Conservation (phyloP, 1,284 basidiomycete species). For the Pyrrhoderma lamaoense region DNA sequence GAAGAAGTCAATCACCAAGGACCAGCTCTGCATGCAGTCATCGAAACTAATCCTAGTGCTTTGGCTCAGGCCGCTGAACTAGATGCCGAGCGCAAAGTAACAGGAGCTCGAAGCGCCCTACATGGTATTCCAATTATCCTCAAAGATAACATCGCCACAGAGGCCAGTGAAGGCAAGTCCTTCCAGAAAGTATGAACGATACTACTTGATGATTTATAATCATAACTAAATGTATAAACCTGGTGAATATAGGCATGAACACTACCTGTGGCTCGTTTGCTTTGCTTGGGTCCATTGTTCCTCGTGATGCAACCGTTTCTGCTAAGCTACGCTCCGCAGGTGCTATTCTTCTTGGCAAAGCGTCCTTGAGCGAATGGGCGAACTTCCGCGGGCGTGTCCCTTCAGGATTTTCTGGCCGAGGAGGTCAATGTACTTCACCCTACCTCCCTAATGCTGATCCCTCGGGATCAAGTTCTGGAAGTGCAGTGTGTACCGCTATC, state of each 20-base stretch:
- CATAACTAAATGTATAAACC: background rate
- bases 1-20: constrained; percentile 28
- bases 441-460: constrained; percentile 34
- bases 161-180: constrained; percentile 16
- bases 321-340: constrained; percentile 55
- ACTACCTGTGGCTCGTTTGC: constrained; percentile 43
- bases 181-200: too few species aligned
- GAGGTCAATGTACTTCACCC: constrained; percentile 33
- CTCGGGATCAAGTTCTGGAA: constrained; percentile 23
- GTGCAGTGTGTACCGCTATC: constrained; percentile 19
- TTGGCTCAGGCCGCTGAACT: constrained; percentile 21
- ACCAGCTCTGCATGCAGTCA: constrained; percentile 25
- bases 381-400: constrained; percentile 13
- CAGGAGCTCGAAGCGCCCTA: constrained; percentile 22
- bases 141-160: constrained; percentile 31
- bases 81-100: constrained; percentile 23
- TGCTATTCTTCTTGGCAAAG: constrained; percentile 49
- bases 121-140: constrained; percentile 31
- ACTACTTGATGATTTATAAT: too few species aligned
- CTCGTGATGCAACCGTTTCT: constrained; percentile 55
- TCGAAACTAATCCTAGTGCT: constrained; percentile 26
- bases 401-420: constrained; percentile 35
- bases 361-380: constrained; percentile 10
- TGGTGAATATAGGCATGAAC: constrained; percentile 9
- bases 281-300: constrained; percentile 49